phyloP scores from a whole-genome alignment of 306 rosid genomes.

The Psophocarpus tetragonolobus region DNA sequence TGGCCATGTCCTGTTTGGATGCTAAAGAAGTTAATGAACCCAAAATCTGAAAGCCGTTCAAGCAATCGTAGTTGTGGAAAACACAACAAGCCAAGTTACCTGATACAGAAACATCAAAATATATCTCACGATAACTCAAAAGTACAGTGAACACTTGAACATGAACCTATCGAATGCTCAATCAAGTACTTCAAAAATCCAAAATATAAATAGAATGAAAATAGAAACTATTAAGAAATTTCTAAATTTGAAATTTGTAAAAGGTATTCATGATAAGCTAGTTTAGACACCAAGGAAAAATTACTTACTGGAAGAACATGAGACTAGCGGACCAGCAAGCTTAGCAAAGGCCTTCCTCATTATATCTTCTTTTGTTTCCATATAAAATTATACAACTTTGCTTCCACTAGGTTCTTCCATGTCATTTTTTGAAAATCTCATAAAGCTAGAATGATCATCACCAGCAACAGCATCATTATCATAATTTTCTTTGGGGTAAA shows the following conservation, averaged over 20 bases:
- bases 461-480: background rate
- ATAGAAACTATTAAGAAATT: background rate
- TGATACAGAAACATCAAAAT: background rate
- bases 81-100: background rate
- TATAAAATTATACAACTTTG: background rate
- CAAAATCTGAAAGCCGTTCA: background rate
- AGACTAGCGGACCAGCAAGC: background rate
- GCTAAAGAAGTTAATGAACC: too few relatives aligned
- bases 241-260: background rate
- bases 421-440: background rate
- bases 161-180: background rate
- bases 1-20: too few relatives aligned
- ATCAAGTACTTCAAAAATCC: background rate
- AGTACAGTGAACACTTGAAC: background rate
- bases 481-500: background rate
- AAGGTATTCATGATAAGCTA: background rate
- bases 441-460: background rate
- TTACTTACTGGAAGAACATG: background rate
- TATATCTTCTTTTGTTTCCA: background rate
- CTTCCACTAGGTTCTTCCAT: background rate
- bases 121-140: background rate
- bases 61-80: background rate
- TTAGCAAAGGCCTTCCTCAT: background rate
- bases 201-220: background rate
- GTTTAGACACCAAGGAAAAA: background rate